Percentiles rank a stretch among this genome's conserved stretches.
These are phyloP conservation scores for Decorospora gaudefroyi DNA, from an alignment of 2,329 filamentous ascomycete species.

Conservation along the genomic window DNA sequence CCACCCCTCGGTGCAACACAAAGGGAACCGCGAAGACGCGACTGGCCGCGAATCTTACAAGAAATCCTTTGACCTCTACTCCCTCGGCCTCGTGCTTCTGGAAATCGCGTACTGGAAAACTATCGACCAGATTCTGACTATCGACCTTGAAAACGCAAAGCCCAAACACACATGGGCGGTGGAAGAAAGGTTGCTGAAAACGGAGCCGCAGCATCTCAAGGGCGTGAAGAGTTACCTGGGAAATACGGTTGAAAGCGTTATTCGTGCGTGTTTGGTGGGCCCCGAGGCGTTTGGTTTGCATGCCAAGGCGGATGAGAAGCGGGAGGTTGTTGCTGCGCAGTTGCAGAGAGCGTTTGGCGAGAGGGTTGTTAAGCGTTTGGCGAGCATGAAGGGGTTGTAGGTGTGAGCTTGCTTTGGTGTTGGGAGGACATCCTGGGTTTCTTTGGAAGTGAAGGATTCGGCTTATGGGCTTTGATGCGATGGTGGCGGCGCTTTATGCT, in stretches of 20 bases:
- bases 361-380: conserved; percentile 38
- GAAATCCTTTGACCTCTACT: conserved; percentile 60
- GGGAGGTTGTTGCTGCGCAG: conserved; percentile 33
- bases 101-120: conserved; percentile 60
- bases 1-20: conserved; percentile 53
- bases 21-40: conserved; percentile 35
- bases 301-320: conserved; percentile 38
- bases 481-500: too few relatives aligned
- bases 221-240: conserved; percentile 37
- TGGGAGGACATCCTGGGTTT: too few relatives aligned
- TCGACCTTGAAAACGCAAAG: conserved; percentile 45
- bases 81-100: conserved; percentile 57
- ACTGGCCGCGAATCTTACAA: conserved; percentile 42
- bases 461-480: too few relatives aligned
- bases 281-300: conserved; percentile 36
- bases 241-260: conserved; percentile 29
- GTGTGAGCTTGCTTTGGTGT: neutral
- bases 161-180: conserved; percentile 49
- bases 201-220: conserved; percentile 23
- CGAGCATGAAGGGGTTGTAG: conserved; percentile 29
- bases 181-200: conserved; percentile 34
- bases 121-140: conserved; percentile 52
- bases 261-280: conserved; percentile 40
- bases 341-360: conserved; percentile 42
- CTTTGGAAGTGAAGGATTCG: too few relatives aligned